These are phyloP conservation scores for Aspergillus pseudonomiae DNA, from an alignment of 2,329 filamentous ascomycete genomes.

Conservation along the genomic window DNA sequence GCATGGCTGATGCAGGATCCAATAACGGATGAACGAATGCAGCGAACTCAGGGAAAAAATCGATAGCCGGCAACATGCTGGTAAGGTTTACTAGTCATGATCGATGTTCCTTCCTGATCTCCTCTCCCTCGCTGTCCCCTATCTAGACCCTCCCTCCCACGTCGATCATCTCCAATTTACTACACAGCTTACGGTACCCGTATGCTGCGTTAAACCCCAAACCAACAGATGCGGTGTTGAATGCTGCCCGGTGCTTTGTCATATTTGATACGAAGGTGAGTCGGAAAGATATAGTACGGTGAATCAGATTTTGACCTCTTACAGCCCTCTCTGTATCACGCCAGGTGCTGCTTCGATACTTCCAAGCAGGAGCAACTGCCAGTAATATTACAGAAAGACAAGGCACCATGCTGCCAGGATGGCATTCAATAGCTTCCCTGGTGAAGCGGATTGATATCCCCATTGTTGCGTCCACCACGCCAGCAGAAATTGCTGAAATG, in stretches of 20 bases:
- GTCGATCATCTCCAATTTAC: slow-evolving; percentile 12
- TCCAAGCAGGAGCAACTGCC: background rate
- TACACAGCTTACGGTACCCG: background rate
- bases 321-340: background rate
- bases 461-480: slow-evolving; percentile 58
- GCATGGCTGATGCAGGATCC: slow-evolving; percentile 16
- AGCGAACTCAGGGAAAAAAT: background rate
- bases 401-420: slow-evolving; percentile 19
- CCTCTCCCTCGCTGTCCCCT: slow-evolving; percentile 10
- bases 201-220: background rate
- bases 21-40: slow-evolving; percentile 7
- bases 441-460: slow-evolving; percentile 59
- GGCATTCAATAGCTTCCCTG: slow-evolving; percentile 31
- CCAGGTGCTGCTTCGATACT: background rate
- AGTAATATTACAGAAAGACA: background rate
- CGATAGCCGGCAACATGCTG: slow-evolving; percentile 9
- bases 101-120: slow-evolving; percentile 7
- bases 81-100: slow-evolving; percentile 6
- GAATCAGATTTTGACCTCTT: background rate
- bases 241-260: background rate
- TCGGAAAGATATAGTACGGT: background rate
- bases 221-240: background rate
- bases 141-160: slow-evolving; percentile 4
- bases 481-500: slow-evolving; percentile 58
- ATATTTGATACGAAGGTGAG: background rate